Evolutionary conservation across 2,329 filamentous ascomycete genomes (phyloP).

Genomic region (Fusarium sp.): DNA sequence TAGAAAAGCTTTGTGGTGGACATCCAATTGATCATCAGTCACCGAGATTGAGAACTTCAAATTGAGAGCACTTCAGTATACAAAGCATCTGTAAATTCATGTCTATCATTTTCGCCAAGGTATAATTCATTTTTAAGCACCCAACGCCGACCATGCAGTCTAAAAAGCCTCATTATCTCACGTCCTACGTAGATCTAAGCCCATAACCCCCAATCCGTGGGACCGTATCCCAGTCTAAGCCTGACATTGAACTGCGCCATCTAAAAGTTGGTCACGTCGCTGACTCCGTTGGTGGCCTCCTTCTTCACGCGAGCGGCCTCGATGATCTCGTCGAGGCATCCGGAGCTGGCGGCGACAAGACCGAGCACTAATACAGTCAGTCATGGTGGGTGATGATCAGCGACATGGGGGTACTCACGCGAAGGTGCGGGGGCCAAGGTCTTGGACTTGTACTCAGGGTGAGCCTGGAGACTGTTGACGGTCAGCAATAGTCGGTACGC

Average conservation of each 20-base stretch:
- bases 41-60: background rate
- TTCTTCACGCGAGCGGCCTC: slow-evolving; percentile 27
- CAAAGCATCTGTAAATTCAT: slow-evolving; percentile 15
- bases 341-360: slow-evolving; percentile 63
- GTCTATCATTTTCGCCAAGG: slow-evolving; percentile 27
- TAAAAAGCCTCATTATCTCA: slow-evolving; percentile 31
- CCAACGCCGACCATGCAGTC: slow-evolving; percentile 30
- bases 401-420: background rate
- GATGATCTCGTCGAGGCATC: slow-evolving; percentile 64
- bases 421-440: slow-evolving; percentile 78
- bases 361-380: slow-evolving; percentile 62
- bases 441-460: slow-evolving; percentile 84
- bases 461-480: slow-evolving; percentile 62
- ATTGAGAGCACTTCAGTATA: slow-evolving; percentile 29
- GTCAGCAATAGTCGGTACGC: background rate
- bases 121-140: slow-evolving; percentile 31
- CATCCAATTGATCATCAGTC: background rate
- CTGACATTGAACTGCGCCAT: background rate
- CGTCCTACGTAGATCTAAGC: slow-evolving; percentile 28
- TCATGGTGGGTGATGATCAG: background rate
- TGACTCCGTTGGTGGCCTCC: slow-evolving; percentile 14
- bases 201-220: background rate
- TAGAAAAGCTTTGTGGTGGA: too few species aligned
- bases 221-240: slow-evolving; percentile 3
- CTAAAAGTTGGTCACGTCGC: slow-evolving; percentile 23